Conservation (phyloP, 768 basidiomycete genomes). For the Rickenella mellea region DNA sequence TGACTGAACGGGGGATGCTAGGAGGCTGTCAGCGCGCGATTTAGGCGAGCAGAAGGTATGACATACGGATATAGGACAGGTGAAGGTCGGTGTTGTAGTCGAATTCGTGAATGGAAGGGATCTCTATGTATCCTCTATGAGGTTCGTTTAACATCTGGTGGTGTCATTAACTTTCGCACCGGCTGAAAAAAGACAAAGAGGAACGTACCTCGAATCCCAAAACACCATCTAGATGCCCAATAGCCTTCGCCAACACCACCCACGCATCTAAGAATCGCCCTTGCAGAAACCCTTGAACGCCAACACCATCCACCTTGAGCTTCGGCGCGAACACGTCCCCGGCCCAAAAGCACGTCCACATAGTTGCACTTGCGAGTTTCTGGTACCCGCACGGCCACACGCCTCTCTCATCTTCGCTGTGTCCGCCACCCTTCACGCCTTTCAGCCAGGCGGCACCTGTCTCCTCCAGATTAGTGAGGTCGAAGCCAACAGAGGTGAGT, state of each 20-base stretch:
- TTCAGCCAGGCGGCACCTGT: constrained; percentile 82
- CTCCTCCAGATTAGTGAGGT: constrained; percentile 68
- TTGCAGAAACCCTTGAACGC: constrained; percentile 79
- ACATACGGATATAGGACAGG: constrained; percentile 66
- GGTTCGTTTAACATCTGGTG: constrained; percentile 87
- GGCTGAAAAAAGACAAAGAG: background rate
- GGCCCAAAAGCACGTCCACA: constrained; percentile 95
- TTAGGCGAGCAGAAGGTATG: background rate
- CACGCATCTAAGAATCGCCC: constrained; percentile 73
- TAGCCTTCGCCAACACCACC: constrained; percentile 49
- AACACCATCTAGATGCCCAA: constrained; percentile 71
- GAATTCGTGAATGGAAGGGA: constrained; percentile 74
- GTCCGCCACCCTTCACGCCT: constrained; percentile 70
- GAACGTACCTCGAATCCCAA: constrained; percentile 82
- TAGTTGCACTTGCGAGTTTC: constrained; percentile 86
- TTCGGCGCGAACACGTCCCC: constrained; percentile 82
- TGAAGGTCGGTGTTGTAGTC: constrained; percentile 96
- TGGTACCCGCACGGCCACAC: constrained; percentile 93
- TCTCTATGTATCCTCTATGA: constrained; percentile 83
- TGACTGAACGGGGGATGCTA: constrained; percentile 78
- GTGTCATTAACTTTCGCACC: background rate
- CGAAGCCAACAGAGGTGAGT: constrained; percentile 76
- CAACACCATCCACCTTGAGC: constrained; percentile 45
- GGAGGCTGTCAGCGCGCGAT: background rate
- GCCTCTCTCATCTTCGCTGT: constrained; percentile 69